These are phyloP conservation scores for Peterozyma toletana DNA, from an alignment of 805 yeast species.

Conservation along the genomic window DNA sequence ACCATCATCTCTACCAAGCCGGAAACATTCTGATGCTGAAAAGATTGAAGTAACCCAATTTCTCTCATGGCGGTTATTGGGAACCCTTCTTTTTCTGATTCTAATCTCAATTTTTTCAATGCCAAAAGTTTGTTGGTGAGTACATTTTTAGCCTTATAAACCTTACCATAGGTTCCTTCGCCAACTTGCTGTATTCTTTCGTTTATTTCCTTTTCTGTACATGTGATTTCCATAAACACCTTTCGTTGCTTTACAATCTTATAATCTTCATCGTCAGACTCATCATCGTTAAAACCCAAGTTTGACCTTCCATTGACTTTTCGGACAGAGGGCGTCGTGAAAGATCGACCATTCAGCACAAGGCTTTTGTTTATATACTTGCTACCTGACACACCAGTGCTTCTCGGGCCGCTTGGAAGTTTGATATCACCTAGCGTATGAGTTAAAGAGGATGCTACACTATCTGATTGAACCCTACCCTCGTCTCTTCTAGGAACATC, in stretches of 20 bases:
- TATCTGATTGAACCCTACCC: background rate
- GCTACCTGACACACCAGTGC: slow-evolving; percentile 1
- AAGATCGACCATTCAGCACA: slow-evolving; percentile 1
- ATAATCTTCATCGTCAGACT: slow-evolving; percentile 6
- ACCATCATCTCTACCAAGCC: slow-evolving; percentile 87
- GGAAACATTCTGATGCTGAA: slow-evolving; percentile 77
- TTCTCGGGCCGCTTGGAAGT: slow-evolving; percentile 7
- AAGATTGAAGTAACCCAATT: slow-evolving; percentile 74
- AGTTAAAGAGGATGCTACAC: background rate
- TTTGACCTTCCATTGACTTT: slow-evolving; percentile 5
- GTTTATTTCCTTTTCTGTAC: slow-evolving; percentile 35
- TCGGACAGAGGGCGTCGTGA: slow-evolving; percentile 5
- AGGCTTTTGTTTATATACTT: background rate
- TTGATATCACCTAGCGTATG: slow-evolving; percentile 1
- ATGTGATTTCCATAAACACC: slow-evolving; percentile 2
- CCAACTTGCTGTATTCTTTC: slow-evolving; percentile 85
- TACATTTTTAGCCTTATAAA: slow-evolving; percentile 75
- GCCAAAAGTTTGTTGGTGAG: slow-evolving; percentile 75
- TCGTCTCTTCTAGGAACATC: background rate
- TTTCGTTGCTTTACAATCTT: background rate
- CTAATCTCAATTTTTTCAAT: slow-evolving; percentile 74
- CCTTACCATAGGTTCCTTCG: slow-evolving; percentile 98
- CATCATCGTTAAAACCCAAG: slow-evolving; percentile 7
- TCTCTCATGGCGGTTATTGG: slow-evolving; percentile 95
- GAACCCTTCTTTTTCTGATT: slow-evolving; percentile 87